A percentile compares a stretch with the other conserved stretches of the same genome.
Evolutionary conservation across 345 rosid species (phyloP).

Genomic region (Isatis tinctoria): DNA sequence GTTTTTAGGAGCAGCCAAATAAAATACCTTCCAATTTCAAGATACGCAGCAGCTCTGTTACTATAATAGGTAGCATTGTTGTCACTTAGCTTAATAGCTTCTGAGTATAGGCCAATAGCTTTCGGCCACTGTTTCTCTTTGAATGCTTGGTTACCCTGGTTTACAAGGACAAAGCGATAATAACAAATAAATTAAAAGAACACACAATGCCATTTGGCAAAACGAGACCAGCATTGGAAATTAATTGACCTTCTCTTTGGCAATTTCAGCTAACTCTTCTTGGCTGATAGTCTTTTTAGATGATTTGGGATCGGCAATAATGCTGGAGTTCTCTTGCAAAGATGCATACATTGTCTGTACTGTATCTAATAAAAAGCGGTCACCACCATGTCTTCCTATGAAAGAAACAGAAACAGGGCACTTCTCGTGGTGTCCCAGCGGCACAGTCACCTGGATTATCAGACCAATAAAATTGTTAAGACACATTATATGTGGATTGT

Average conservation of each 20-base stretch:
- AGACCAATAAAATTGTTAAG: neutral
- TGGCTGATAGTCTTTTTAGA: conserved; percentile 35
- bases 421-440: conserved; percentile 64
- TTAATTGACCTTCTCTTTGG: conserved; percentile 80
- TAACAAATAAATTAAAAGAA: neutral
- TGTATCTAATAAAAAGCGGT: conserved; percentile 80
- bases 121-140: conserved; percentile 86
- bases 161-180: neutral
- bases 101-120: conserved; percentile 74
- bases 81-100: conserved; percentile 78
- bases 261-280: conserved; percentile 68
- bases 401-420: conserved; percentile 81
- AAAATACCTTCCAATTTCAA: conserved; percentile 65
- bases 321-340: conserved; percentile 63
- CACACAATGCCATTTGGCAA: neutral
- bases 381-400: conserved; percentile 79
- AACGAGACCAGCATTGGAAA: neutral
- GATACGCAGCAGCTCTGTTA: conserved; percentile 98
- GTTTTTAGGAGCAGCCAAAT: neutral
- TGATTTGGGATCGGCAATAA: conserved; percentile 47
- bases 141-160: conserved; percentile 91
- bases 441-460: conserved; percentile 62
- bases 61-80: conserved; percentile 87
- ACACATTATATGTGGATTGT: neutral
- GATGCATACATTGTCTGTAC: conserved; percentile 60